A percentile compares a stretch with the other conserved stretches of the same genome.
Evolutionary conservation across 495 filamentous ascomycete species (phyloP).

Genomic region (Pseudevernia furfuracea): DNA sequence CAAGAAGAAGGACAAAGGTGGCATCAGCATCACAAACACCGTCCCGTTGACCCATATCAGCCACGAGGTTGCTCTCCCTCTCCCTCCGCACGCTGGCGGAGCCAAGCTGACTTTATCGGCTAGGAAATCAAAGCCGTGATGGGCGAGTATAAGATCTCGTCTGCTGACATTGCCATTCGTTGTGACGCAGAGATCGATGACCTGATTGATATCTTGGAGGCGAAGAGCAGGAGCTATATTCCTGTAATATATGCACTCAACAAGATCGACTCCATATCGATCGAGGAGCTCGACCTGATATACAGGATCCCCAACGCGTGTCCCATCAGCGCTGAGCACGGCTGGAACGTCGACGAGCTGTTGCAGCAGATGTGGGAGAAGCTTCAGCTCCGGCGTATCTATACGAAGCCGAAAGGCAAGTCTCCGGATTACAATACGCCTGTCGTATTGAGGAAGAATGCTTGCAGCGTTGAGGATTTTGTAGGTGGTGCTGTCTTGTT

Average conservation of each 20-base stretch:
- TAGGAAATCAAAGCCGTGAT: constrained; percentile 96
- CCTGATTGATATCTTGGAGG: constrained; percentile 91
- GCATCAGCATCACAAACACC: constrained; percentile 87
- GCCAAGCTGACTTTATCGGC: constrained; percentile 23
- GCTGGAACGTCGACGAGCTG: constrained; percentile 96
- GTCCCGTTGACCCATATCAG: constrained; percentile 87
- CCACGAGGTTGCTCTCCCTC: constrained; percentile 53
- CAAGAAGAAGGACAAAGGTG: constrained; percentile 99
- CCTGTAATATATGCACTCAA: constrained; percentile 97
- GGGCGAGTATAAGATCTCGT: constrained; percentile 91
- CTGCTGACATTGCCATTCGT: constrained; percentile 95
- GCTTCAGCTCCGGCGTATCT: constrained; percentile 80
- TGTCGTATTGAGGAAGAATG: constrained; percentile 74
- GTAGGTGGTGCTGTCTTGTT: constrained; percentile 47
- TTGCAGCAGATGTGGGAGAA: constrained; percentile 98
- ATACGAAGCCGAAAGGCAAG: constrained; percentile 97
- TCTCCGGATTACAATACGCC: constrained; percentile 87
- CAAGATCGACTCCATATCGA: constrained; percentile 97
- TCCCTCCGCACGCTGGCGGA: constrained; percentile 1
- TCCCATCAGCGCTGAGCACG: constrained; percentile 94
- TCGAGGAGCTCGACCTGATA: constrained; percentile 91
- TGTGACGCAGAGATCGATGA: constrained; percentile 92
- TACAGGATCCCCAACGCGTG: constrained; percentile 96
- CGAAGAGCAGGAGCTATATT: constrained; percentile 91
- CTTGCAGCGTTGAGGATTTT: constrained; percentile 92